phyloP scores from a whole-genome alignment of 495 filamentous ascomycete genomes.

The Cercophora scortea region DNA sequence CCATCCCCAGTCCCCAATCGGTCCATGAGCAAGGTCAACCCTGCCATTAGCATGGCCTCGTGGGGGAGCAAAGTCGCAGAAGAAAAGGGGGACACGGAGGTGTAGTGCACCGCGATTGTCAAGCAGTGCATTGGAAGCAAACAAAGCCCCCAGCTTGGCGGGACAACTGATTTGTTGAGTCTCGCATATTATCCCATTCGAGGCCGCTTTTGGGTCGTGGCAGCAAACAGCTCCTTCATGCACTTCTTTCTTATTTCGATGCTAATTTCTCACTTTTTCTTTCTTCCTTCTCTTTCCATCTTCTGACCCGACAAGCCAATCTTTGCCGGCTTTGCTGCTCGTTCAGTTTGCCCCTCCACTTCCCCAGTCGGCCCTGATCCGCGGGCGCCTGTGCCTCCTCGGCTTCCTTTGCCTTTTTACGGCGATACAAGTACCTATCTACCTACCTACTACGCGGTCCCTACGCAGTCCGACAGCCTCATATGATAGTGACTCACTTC shows the following conservation, averaged over 20 bases:
- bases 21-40: background rate
- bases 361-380: too few species aligned
- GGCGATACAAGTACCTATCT: slow-evolving; percentile 21
- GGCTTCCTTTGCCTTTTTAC: slow-evolving; percentile 8
- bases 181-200: background rate
- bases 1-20: background rate
- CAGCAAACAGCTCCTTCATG: too few species aligned
- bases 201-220: background rate
- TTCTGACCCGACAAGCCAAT: too few species aligned
- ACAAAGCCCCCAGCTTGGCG: slow-evolving; percentile 2
- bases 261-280: too few species aligned
- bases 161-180: background rate
- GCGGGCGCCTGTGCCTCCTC: too few species aligned
- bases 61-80: too few species aligned
- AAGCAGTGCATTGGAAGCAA: background rate
- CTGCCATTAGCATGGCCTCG: background rate
- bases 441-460: too few species aligned
- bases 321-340: too few species aligned
- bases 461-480: slow-evolving; percentile 13
- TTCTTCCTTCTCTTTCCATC: too few species aligned
- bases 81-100: too few species aligned
- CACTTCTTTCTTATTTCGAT: too few species aligned
- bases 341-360: background rate
- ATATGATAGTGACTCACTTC: slow-evolving; percentile 26
- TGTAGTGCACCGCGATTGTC: too few species aligned